Conservation (phyloP, 2,329 filamentous ascomycete genomes). For the Trichoderma simmonsii region DNA sequence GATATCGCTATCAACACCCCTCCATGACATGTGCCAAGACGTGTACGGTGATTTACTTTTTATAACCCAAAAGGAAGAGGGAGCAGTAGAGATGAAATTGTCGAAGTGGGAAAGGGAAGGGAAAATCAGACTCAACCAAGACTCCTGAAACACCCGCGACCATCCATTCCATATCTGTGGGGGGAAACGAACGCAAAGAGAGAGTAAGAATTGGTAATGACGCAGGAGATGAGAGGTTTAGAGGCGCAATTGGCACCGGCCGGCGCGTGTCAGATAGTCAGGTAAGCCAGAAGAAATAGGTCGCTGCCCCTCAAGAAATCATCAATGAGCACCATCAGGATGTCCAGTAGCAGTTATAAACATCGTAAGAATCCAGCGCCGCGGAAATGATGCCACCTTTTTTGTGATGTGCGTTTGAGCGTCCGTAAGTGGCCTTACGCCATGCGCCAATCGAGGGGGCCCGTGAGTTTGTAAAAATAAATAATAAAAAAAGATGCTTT, state of each 20-base stretch:
- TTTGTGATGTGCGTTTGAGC: conserved; percentile 21
- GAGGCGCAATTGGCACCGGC: background rate
- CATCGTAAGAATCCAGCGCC: conserved; percentile 33
- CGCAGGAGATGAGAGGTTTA: background rate
- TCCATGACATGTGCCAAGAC: conserved; percentile 18
- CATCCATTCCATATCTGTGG: conserved; percentile 12
- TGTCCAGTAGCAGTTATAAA: conserved; percentile 12
- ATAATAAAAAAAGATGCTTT: conserved; percentile 21
- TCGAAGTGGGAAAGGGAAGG: background rate
- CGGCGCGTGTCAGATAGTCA: background rate
- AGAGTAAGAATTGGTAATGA: conserved; percentile 12
- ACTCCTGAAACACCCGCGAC: conserved; percentile 25
- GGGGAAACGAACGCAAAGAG: conserved; percentile 15
- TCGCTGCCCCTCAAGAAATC: background rate
- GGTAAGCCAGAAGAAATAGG: background rate
- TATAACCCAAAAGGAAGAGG: conserved; percentile 14
- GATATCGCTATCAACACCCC: conserved; percentile 19
- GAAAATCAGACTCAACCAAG: conserved; percentile 5
- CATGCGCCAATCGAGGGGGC: conserved; percentile 38
- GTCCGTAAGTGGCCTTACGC: conserved; percentile 37
- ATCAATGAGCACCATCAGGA: conserved; percentile 1
- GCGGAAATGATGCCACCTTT: conserved; percentile 37
- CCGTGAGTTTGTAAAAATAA: conserved; percentile 28
- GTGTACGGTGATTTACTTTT: conserved; percentile 15
- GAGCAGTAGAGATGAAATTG: conserved; percentile 1